phyloP scores from a whole-genome alignment of 2,329 filamentous ascomycete genomes.

The Pseudocercospora crystallina region DNA sequence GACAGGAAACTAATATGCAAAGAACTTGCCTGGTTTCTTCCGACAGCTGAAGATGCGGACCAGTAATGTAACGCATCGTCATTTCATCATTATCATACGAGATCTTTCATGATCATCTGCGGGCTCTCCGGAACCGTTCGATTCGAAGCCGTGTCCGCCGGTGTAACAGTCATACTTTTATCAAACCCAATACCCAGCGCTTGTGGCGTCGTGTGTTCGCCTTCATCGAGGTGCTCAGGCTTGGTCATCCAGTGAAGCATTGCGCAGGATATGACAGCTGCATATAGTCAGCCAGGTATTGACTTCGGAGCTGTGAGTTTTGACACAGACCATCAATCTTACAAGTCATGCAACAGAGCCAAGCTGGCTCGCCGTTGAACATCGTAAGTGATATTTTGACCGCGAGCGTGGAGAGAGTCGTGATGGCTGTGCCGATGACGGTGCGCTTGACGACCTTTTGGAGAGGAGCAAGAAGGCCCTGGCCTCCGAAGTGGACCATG shows the following conservation, averaged over 20 bases:
- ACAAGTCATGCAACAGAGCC: constrained; percentile 25
- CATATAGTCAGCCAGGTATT: constrained; percentile 1
- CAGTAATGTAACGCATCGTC: no score
- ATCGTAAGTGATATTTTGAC: constrained; percentile 24
- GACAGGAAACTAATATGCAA: no score
- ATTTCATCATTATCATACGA: no score
- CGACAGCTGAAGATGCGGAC: no score
- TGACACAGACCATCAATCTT: constrained; percentile 21
- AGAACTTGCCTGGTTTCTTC: no score
- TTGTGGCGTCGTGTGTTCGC: constrained; percentile 14
- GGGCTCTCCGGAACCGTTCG: not conserved
- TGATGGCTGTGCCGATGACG: constrained; percentile 19
- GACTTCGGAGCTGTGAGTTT: no score
- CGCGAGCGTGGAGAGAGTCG: constrained; percentile 19
- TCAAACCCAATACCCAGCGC: constrained; percentile 19
- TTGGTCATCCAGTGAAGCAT: constrained; percentile 22
- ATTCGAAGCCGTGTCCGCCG: not conserved
- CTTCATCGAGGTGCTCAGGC: constrained; percentile 9
- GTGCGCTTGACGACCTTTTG: constrained; percentile 18
- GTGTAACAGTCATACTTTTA: constrained; percentile 10
- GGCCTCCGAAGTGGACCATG: constrained; percentile 20
- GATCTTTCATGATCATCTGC: constrained; percentile 2
- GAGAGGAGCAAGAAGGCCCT: constrained; percentile 17
- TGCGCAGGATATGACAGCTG: constrained; percentile 17
- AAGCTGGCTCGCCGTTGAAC: constrained; percentile 24